phyloP scores from a whole-genome alignment of 306 rosid genomes.

The Cucurbita argyrosperma region DNA sequence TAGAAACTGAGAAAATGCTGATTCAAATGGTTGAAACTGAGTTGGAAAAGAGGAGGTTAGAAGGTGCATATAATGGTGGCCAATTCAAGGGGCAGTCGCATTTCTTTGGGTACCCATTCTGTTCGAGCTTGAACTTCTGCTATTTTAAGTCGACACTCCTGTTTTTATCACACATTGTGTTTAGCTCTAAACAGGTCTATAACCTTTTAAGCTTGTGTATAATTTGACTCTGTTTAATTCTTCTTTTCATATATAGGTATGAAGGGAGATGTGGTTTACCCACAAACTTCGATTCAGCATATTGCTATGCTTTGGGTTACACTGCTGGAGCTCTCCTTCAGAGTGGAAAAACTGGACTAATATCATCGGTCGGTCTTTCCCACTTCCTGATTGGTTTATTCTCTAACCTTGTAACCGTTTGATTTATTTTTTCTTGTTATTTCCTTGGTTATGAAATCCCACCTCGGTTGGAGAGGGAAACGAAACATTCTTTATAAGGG shows the following conservation, averaged over 20 bases:
- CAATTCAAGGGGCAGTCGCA: conserved; percentile 77
- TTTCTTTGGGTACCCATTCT: conserved; percentile 71
- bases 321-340: conserved; percentile 94
- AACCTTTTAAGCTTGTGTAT: not conserved
- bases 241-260: conserved; percentile 34
- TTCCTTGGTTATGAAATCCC: not conserved
- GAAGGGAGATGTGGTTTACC: conserved; percentile 99
- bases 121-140: not conserved
- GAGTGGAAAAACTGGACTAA: conserved; percentile 76
- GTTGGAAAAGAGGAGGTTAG: conserved; percentile 56
- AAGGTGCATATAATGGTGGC: conserved; percentile 13
- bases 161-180: not conserved
- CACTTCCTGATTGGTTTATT: not conserved
- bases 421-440: not conserved
- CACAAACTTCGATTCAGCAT: conserved; percentile 80
- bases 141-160: not conserved
- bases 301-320: conserved; percentile 93
- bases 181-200: not conserved
- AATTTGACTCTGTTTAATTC: not conserved
- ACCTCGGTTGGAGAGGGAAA: no score
- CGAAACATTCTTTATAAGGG: no score
- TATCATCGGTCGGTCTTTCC: conserved; percentile 28
- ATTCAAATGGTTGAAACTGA: conserved; percentile 96
- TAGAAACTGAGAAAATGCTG: conserved; percentile 99
- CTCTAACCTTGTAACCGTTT: not conserved